Conservation (phyloP, 2,329 filamentous ascomycete species). For the Domatiomyces globalis region DNA sequence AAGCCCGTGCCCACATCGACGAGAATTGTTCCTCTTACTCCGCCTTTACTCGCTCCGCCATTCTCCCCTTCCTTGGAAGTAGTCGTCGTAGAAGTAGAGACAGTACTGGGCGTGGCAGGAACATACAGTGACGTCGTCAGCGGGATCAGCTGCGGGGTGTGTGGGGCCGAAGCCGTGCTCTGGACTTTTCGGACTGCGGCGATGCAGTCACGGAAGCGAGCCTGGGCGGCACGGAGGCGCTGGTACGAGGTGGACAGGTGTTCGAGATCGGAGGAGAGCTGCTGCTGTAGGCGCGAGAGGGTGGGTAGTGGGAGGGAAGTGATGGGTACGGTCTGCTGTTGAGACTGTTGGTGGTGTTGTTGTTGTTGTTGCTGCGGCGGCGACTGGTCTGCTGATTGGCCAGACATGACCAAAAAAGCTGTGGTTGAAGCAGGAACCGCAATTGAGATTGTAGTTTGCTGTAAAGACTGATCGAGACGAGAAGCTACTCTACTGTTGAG, state of each 20-base stretch:
- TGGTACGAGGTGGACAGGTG: constrained; percentile 83
- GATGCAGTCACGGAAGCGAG: constrained; percentile 83
- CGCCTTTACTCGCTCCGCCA: neutral
- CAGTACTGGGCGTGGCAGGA: constrained; percentile 60
- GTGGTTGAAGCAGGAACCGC: too few relatives aligned
- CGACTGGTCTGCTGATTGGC: too few relatives aligned
- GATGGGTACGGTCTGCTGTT: constrained; percentile 45
- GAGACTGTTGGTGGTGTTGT: neutral
- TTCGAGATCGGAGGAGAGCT: constrained; percentile 89
- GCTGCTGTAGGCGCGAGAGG: constrained; percentile 82
- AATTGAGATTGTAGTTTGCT: too few relatives aligned
- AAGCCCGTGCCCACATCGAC: constrained; percentile 92
- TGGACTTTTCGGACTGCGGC: constrained; percentile 53
- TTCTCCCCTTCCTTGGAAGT: neutral
- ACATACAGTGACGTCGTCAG: constrained; percentile 92
- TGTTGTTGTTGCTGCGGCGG: neutral
- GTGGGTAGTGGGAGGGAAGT: constrained; percentile 68
- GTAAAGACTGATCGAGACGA: too few relatives aligned
- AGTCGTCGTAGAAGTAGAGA: constrained; percentile 19
- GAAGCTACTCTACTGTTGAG: too few relatives aligned
- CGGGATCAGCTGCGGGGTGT: constrained; percentile 61
- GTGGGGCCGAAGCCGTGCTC: constrained; percentile 14
- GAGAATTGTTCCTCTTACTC: constrained; percentile 49
- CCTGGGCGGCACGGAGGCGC: constrained; percentile 77
- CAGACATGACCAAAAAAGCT: too few relatives aligned